These are phyloP conservation scores for Pseudocercospora eumusae DNA, from an alignment of 2,329 filamentous ascomycete genomes.

Conservation along the genomic window DNA sequence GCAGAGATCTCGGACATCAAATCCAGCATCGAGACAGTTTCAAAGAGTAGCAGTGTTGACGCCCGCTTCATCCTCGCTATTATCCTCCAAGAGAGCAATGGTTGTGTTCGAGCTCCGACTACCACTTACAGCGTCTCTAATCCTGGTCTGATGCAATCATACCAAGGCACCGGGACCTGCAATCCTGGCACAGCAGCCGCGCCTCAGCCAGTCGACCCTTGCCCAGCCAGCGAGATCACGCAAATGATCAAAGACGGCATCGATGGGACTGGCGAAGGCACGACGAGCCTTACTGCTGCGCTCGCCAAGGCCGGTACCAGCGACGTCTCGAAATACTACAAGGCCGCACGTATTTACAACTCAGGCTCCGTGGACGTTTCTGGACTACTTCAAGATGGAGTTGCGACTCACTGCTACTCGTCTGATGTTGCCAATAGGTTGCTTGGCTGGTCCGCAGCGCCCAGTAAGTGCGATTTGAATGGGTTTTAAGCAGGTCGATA, in stretches of 20 bases:
- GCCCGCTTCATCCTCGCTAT: conserved; percentile 47
- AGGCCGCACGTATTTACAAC: conserved; percentile 52
- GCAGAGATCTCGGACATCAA: conserved; percentile 44
- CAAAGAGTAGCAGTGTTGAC: conserved; percentile 39
- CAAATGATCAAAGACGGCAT: conserved; percentile 48
- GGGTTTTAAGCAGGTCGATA: neutral
- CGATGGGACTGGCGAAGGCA: conserved; percentile 44
- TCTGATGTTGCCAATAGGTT: conserved; percentile 23
- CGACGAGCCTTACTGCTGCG: conserved; percentile 41
- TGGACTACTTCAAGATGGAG: conserved; percentile 2
- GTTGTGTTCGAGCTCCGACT: conserved; percentile 47
- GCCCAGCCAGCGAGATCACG: conserved; percentile 40
- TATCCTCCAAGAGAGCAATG: conserved; percentile 48
- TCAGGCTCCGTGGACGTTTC: conserved; percentile 38
- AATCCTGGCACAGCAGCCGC: conserved; percentile 30
- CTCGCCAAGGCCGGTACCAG: conserved; percentile 27
- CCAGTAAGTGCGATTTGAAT: conserved; percentile 3
- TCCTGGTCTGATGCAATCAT: conserved; percentile 51
- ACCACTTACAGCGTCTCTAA: conserved; percentile 46
- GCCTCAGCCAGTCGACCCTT: conserved; percentile 40
- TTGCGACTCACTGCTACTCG: conserved; percentile 15
- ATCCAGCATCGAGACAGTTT: conserved; percentile 39
- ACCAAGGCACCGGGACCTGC: conserved; percentile 42
- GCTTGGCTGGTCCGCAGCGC: conserved; percentile 10
- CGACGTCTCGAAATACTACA: conserved; percentile 47